These are phyloP conservation scores for Arthrinium phaeospermum DNA, from an alignment of 2,329 filamentous ascomycete species.

Conservation along the genomic window DNA sequence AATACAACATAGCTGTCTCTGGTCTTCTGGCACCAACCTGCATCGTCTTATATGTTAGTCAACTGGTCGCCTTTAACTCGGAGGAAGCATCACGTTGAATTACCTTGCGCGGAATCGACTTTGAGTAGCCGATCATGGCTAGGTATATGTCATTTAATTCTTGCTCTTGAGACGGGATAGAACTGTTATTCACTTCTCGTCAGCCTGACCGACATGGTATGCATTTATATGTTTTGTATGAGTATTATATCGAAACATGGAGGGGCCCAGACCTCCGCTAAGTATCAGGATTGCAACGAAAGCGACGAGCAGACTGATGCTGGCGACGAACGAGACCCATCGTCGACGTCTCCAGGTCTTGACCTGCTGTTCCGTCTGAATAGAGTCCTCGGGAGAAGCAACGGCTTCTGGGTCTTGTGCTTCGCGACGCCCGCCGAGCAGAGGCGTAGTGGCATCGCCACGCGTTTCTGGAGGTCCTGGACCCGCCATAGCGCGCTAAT, in stretches of 20 bases:
- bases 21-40: conserved; percentile 67
- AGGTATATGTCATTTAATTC: conserved; percentile 40
- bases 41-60: background rate
- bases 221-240: too few species aligned
- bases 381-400: conserved; percentile 12
- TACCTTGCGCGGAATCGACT: conserved; percentile 61
- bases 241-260: background rate
- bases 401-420: background rate
- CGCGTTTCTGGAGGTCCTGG: background rate
- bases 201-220: background rate
- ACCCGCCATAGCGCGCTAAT: background rate
- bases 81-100: background rate
- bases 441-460: background rate
- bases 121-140: conserved; percentile 68
- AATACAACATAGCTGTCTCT: conserved; percentile 62
- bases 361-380: conserved; percentile 28
- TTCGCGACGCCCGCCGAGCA: background rate
- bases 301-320: conserved; percentile 34
- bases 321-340: conserved; percentile 38
- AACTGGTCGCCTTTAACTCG: background rate
- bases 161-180: conserved; percentile 25
- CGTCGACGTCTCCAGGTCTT: conserved; percentile 36
- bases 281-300: conserved; percentile 39
- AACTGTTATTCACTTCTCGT: conserved; percentile 24
- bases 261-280: conserved; percentile 34